Evolutionary conservation across 2,329 filamentous ascomycete genomes (phyloP), one percentile per base, ranked within the genome.

Genomic region (Ceratocystis papillata): DNA sequence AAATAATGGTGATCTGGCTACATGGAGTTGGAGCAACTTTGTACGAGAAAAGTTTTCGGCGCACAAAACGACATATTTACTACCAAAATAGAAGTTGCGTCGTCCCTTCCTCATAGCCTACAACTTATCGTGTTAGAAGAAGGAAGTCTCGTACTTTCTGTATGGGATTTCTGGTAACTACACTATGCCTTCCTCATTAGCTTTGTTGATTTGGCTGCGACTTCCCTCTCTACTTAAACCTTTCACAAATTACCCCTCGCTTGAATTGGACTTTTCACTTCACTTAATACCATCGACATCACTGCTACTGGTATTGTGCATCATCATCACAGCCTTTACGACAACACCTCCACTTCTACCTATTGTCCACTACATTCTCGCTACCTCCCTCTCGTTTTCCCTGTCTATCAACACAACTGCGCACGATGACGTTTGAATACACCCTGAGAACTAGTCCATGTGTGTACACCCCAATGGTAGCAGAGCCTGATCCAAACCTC

Each of bases 371-470:
- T 25, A 25, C 20, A 22, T 12, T 20, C 48, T 7, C 2, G 25
- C 22, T 28, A 8, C 6, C 10, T 2, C 25, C n/a, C 28, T n/a
- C 15, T 20, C 17, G 3, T 5, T 30, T 53, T 53, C n/a, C 48
- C 22, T 53, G 15, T 30, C 15, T 33, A n/a, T 20, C 10, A 12
- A 22, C 22, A 53, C 10, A 53, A 10, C 25, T 20, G 17, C 30
- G 20, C 55, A 33, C 61, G 22, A 65, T 65, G 64, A 4, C 55
- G 15, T 17, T 53, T 28, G 41, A 44, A 12, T 65, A 65, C 64
- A 62, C 55, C 17, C 1, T 65, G 15, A 55, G 64, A 41, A 65
- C 64, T 28, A 65, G 55, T 8, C 33, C 55, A 44, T 65, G 57
- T 46, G 30, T 46, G 10, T 62, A 62, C 25, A 37, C 37, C 4